Evolutionary conservation across 495 filamentous ascomycete species (phyloP), one percentile per base, ranked within the genome.

Genomic region (Aspergillus incahuasiensis): DNA sequence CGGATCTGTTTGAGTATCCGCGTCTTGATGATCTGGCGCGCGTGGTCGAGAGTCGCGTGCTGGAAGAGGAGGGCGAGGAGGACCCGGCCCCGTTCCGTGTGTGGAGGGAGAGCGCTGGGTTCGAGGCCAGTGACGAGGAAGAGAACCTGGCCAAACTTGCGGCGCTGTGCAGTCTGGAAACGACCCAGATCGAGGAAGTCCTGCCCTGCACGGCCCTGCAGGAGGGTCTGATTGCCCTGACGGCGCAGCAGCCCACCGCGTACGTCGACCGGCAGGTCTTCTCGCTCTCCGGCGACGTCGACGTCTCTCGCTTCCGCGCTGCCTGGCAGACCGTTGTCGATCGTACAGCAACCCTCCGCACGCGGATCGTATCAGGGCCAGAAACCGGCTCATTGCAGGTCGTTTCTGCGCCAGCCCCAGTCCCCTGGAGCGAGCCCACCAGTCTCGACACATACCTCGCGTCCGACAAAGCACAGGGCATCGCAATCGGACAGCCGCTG

Each of bases 131-230:
- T 12, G 19, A n/a, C 9, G 21, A 16, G 8, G 41, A 38, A 12
- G 47, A 38, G 4, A 12, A 40, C 15, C n/a, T 16, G n/a, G 38
- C 13, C 13, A 16, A 40, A 6, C 16, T 40, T 18, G 38, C 48
- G n/a, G 18, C 3, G 13, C 44, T 20, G 18, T 73, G 67, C 45
- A 45, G 47, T 13, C 43, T 73, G 19, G 15, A 63, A 3, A 44
- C 47, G 2, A 58, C 63, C 7, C 35, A 57, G 13, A 69, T 86
- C n/a, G 75, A 80, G 46, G 82, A 86, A 59, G 65, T 82, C 0
- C 84, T 81, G 54, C 79, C 81, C 6, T 84, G 81, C 64, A 84
- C 81, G 0, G 77, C 82, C 8, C 61, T 84, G 16, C 84, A 87
- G 61, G 77, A 78, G 58, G 81, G 77, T 0, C 66, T 86, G 11